Conservation (phyloP, 108 stramenopile species). For the Nannochloropsis gaditana region DNA sequence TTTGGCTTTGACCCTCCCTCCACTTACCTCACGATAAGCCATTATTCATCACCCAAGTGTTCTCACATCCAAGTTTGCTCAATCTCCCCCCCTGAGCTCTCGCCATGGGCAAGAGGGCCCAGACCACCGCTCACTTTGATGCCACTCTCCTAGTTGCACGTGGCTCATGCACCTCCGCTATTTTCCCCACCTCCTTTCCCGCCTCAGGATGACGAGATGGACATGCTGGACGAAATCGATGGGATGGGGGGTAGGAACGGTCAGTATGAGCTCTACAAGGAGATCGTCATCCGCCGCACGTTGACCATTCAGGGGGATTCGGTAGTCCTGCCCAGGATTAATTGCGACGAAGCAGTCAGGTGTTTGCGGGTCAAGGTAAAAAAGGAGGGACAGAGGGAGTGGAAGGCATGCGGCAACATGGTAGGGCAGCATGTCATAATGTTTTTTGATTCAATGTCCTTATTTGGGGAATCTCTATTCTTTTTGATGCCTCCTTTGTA, state of each 20-base stretch:
- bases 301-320: background rate
- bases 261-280: background rate
- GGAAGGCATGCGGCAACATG: too few relatives aligned
- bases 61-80: too few relatives aligned
- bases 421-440: too few relatives aligned
- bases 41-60: too few relatives aligned
- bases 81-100: too few relatives aligned
- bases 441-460: too few relatives aligned
- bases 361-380: background rate
- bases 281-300: constrained; percentile 15
- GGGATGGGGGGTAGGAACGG: background rate
- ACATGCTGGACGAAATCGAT: background rate
- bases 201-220: background rate
- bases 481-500: background rate
- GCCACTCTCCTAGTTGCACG: too few relatives aligned
- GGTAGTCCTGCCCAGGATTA: background rate
- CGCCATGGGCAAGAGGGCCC: too few relatives aligned
- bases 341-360: background rate
- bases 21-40: too few relatives aligned
- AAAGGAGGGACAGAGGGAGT: too few relatives aligned
- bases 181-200: background rate
- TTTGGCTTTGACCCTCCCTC: too few relatives aligned
- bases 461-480: background rate
- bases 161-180: background rate
- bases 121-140: too few relatives aligned